Conservation (phyloP, 371 early-diverging fungal species). For the Mucor saturninus region DNA sequence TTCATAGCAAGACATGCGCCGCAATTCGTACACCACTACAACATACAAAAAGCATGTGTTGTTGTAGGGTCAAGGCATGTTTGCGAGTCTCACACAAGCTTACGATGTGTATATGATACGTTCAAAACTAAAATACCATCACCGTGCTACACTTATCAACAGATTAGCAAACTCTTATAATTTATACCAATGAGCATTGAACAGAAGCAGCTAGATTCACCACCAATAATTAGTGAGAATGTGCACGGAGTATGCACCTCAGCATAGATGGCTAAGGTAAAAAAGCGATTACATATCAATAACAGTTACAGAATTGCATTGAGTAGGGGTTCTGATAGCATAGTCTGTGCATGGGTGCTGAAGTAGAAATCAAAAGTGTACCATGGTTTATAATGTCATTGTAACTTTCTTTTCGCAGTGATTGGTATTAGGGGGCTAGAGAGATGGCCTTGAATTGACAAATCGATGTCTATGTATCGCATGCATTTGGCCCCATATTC, state of each 20-base stretch:
- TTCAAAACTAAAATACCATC: slow-evolving; percentile 60
- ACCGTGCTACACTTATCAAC: slow-evolving; percentile 9
- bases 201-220: slow-evolving; percentile 14
- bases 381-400: slow-evolving; percentile 42
- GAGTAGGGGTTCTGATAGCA: slow-evolving; percentile 61
- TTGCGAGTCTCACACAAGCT: slow-evolving; percentile 45
- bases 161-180: slow-evolving; percentile 18
- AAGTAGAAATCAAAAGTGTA: slow-evolving; percentile 10
- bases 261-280: slow-evolving; percentile 58
- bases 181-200: slow-evolving; percentile 24
- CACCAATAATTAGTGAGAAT: slow-evolving; percentile 34
- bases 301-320: slow-evolving; percentile 44
- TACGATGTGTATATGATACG: slow-evolving; percentile 41
- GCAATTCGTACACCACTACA: slow-evolving; percentile 36
- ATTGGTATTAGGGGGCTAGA: slow-evolving; percentile 62
- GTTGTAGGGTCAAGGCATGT: slow-evolving; percentile 54
- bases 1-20: slow-evolving; percentile 58
- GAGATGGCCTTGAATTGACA: slow-evolving; percentile 57
- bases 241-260: slow-evolving; percentile 58
- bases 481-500: slow-evolving; percentile 57
- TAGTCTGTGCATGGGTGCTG: slow-evolving; percentile 62
- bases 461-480: slow-evolving; percentile 59
- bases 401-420: slow-evolving; percentile 45
- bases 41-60: slow-evolving; percentile 12
- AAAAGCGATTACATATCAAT: background rate